Base-by-base conservation (phyloP, 495 filamentous ascomycete species). In the Pyrenopolyporus hunteri region DNA sequence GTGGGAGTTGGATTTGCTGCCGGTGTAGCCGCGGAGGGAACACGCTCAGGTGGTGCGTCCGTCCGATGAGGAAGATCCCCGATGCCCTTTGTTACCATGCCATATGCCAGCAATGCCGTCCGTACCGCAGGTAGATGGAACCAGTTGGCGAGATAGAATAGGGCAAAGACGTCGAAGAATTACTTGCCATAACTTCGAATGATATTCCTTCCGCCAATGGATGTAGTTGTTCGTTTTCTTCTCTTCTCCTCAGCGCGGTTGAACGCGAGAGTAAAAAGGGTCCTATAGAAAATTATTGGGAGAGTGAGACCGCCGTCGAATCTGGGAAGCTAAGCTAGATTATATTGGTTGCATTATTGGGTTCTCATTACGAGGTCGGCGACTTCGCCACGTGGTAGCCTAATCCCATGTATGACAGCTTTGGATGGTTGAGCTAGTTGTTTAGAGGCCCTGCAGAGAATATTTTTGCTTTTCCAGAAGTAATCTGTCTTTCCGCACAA, bases 1-100 rank as follows among this genome's bases (percentile, higher is more conserved):
- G 68, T 14, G 75, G 76, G 1, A 44, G 71, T 11, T 81, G 78
- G 77, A 57, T 54, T 20, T 81, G 77, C 42, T 81, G 77, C 63
- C 68, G 59, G 26, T 81, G 78, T 37, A 54, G 62, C 3, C 70
- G 78, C 1, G 74, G 73, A 3, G 73, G 70, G 6, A 80, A 81
- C 37, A 64, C 65, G 29, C 71, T 74, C 26, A 68, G 70, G 26
- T 73, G 60, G 63, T 79, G 70, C 29, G 56, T 70, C 20, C 69
- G 72, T 28, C 70, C 63, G 23, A 64, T 70, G 63, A 66, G 59
- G 22, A 70, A 62, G 28, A 75, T 76, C 33, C 77, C 76, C 0
- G 76, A 81, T 45, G 72, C 76, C n/a, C 76, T 80, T 32, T 81
- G 69, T 47, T 70, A 67, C 36, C 69, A 71, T 33, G 51, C 56